Evolutionary conservation across 1,139 yeast species (phyloP), one percentile per base, ranked within the genome.

Genomic region (Diutina sp.): DNA sequence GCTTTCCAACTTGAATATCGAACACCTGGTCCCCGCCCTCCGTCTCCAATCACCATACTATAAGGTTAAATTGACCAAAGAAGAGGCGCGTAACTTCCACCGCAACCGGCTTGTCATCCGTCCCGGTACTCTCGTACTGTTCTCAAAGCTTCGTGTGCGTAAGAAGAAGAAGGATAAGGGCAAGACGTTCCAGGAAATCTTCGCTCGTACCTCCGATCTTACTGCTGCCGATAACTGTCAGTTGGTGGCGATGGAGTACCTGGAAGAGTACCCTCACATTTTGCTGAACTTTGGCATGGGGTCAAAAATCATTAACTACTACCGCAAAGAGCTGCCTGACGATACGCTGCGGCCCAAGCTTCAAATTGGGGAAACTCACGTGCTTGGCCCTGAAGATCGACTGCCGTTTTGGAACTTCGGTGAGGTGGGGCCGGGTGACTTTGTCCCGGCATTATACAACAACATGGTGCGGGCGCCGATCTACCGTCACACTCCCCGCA

Each of bases 391-490:
- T 1, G 97, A 90, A 66, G 99, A 95, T 69, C 79, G 96, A 63
- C 88, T 96, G 12, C 98, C 99, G 12, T 95, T 93, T 67, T 95
- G 99, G 99, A 93, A 91, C 67, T 95, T 90, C 73, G 99, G 99
- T 1, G 88, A 87, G 70, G 98, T 95, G 14, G 97, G 90, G 56
- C 89, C 91, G 2, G 99, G 99, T 3, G 90, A 87, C 63, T 83
- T 90, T 59, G 97, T 91, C 1, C 98, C 98, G 0, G 88, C 99
- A 0, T 72, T 93, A 57, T 95, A 95, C 71, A 95, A 93, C 67
- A 87, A 90, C 63, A 85, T 95, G 87, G 71, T 87, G 6, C 76
- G 99, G 60, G 98, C 99, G 0, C 99, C 99, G 0, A 80, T 93
- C 3, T 93, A 90, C 72, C 84, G 85, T 65, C 99, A 95, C 65